These are phyloP conservation scores for sorghum (Sorghum bicolor) DNA, from an alignment of 176 grass and related monocot genomes.

Conservation along the genomic window DNA sequence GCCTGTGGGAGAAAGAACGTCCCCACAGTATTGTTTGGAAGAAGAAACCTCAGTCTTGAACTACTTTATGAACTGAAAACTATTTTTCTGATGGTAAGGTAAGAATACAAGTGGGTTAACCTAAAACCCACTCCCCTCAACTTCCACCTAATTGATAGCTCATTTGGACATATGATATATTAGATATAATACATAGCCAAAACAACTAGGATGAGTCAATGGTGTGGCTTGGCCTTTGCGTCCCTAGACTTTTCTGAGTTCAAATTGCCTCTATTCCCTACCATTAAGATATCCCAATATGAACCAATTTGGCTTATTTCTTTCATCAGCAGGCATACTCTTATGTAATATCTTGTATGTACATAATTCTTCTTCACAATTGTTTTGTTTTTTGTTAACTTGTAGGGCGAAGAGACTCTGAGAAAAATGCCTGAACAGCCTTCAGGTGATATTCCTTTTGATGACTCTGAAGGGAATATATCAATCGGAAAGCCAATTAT, in stretches of 20 bases:
- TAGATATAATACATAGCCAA: neutral
- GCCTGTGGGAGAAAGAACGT: neutral
- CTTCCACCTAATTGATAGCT: neutral
- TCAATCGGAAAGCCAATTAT: constrained; percentile 27
- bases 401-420: constrained; percentile 28
- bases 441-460: constrained; percentile 13
- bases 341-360: neutral
- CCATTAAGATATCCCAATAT: neutral
- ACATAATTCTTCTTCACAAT: constrained; percentile 1
- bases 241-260: neutral
- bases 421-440: constrained; percentile 14
- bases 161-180: neutral
- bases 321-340: neutral
- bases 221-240: neutral
- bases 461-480: constrained; percentile 19
- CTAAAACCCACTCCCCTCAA: neutral
- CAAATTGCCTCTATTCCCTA: neutral
- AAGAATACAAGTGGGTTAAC: neutral
- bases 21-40: neutral
- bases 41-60: neutral
- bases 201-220: neutral
- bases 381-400: neutral
- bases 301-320: neutral
- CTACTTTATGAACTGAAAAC: neutral
- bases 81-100: constrained; percentile 5